phyloP scores from a whole-genome alignment of 345 rosid species.

The Draba incana region DNA sequence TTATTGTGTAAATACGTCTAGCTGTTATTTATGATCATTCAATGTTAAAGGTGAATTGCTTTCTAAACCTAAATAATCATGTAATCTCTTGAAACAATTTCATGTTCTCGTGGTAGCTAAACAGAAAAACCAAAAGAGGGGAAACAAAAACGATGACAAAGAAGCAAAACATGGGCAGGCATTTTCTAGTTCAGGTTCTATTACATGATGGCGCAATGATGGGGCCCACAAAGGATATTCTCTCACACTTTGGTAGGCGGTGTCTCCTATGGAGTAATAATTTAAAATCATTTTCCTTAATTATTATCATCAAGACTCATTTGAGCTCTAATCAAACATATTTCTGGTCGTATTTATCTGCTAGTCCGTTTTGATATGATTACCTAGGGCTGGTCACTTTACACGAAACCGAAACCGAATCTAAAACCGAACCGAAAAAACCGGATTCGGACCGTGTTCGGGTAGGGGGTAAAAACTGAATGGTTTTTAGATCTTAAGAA shows the following conservation, averaged over 20 bases:
- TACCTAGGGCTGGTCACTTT: too few relatives aligned
- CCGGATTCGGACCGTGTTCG: too few relatives aligned
- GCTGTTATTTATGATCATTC: constrained; percentile 6
- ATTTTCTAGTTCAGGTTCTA: constrained; percentile 42
- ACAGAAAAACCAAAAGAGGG: not conserved
- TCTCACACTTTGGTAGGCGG: constrained; percentile 35
- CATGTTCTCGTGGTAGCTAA: constrained; percentile 23
- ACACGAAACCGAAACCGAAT: too few relatives aligned
- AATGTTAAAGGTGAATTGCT: not conserved
- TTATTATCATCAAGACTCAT: constrained; percentile 14
- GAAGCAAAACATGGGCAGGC: constrained; percentile 39
- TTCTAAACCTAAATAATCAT: constrained; percentile 7
- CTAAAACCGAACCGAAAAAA: too few relatives aligned
- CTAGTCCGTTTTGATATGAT: constrained; percentile 8
- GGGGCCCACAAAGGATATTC: constrained; percentile 21
- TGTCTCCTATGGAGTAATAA: constrained; percentile 12
- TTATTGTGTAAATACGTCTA: constrained; percentile 15
- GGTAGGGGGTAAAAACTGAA: too few relatives aligned
- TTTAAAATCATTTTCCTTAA: not conserved
- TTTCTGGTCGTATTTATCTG: constrained; percentile 29
- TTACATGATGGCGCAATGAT: constrained; percentile 28
- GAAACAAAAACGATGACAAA: constrained; percentile 15
- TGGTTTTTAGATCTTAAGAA: too few relatives aligned
- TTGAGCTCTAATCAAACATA: constrained; percentile 19
- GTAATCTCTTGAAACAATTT: constrained; percentile 15